Conservation (phyloP, 2,329 filamentous ascomycete species). For the Aureobasidium sp. region DNA sequence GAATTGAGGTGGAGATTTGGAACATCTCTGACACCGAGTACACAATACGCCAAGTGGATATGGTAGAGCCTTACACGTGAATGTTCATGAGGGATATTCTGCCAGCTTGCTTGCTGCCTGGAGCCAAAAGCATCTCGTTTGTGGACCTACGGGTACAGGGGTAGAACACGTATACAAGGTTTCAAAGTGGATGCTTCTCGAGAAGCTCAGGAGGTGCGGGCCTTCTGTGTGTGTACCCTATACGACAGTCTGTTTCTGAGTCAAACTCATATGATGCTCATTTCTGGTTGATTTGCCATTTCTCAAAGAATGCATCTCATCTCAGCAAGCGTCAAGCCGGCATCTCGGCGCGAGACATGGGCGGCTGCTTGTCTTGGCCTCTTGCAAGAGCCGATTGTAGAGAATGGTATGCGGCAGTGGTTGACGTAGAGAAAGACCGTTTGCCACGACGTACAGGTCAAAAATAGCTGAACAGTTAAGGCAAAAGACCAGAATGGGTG, state of each 20-base stretch:
- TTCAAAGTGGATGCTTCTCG: neutral
- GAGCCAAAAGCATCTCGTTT: neutral
- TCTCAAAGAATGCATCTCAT: conserved; percentile 1
- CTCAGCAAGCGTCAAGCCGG: conserved; percentile 5
- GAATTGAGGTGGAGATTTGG: neutral
- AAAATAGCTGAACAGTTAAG: neutral
- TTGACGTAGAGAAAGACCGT: neutral
- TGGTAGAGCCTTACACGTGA: neutral
- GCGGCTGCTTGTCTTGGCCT: neutral
- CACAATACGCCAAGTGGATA: neutral
- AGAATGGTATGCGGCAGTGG: neutral
- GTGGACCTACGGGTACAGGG: neutral
- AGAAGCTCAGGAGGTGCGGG: neutral
- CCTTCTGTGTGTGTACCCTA: neutral
- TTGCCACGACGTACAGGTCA: neutral
- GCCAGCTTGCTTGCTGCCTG: neutral
- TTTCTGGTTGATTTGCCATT: neutral
- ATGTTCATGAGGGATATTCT: neutral
- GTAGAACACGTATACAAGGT: neutral
- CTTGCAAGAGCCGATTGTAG: neutral
- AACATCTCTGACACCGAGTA: neutral
- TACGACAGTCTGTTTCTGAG: neutral
- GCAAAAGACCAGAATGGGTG: neutral
- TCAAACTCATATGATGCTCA: neutral
- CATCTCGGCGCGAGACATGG: neutral